phyloP scores from a whole-genome alignment of 345 rosid genomes.

The Salix arbutifolia region DNA sequence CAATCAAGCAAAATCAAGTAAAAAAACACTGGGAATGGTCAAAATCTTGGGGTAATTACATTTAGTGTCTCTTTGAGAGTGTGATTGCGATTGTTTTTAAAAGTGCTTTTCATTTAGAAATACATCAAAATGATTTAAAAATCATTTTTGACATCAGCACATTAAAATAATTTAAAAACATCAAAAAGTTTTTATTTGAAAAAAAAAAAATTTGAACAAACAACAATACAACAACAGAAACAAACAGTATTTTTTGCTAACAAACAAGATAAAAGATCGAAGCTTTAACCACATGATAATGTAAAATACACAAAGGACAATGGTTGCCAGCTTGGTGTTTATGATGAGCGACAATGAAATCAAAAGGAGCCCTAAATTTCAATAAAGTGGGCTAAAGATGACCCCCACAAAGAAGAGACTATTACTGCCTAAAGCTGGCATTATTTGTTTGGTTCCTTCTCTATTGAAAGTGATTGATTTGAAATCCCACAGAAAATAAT shows the following conservation, averaged over 20 bases:
- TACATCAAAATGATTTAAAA: too few relatives aligned
- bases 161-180: too few relatives aligned
- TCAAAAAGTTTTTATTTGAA: too few relatives aligned
- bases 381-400: conserved; percentile 12
- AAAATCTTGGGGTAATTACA: neutral
- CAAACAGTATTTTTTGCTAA: too few relatives aligned
- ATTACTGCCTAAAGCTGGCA: conserved; percentile 19
- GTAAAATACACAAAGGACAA: neutral
- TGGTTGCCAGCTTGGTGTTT: conserved; percentile 45
- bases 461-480: conserved; percentile 47
- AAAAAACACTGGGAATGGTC: too few relatives aligned
- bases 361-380: conserved; percentile 13
- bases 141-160: too few relatives aligned
- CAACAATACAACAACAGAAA: too few relatives aligned
- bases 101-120: too few relatives aligned
- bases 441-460: conserved; percentile 28
- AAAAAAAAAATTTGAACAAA: too few relatives aligned
- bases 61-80: too few relatives aligned
- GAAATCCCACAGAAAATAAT: conserved; percentile 43
- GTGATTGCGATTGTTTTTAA: too few relatives aligned
- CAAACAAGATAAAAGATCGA: neutral
- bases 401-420: conserved; percentile 29
- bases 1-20: neutral
- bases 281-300: neutral
- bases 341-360: conserved; percentile 18